Evolutionary conservation across 2,329 filamentous ascomycete genomes (phyloP).

Genomic region (Zelopaecilomyces penicillatus): DNA sequence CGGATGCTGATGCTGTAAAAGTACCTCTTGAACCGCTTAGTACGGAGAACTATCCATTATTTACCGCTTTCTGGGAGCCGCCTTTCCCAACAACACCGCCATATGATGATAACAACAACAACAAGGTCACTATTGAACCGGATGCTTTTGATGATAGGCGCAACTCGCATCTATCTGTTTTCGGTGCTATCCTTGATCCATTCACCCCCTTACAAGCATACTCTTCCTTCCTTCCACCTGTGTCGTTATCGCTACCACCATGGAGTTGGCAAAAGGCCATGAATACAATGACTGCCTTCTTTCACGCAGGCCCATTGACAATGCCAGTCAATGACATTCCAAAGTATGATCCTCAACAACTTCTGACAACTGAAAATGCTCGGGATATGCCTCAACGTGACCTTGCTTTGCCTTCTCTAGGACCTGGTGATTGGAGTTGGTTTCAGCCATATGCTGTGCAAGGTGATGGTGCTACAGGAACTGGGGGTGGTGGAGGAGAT

Average conservation of each 20-base stretch:
- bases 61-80: conserved; percentile 16
- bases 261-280: conserved; percentile 31
- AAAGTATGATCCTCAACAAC: not conserved
- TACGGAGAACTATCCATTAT: conserved; percentile 15
- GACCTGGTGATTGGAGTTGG: conserved; percentile 6
- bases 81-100: not conserved
- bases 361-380: not conserved
- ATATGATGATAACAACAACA: not conserved
- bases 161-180: conserved; percentile 12
- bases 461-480: not conserved
- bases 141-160: conserved; percentile 4
- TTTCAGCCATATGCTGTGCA: conserved; percentile 4
- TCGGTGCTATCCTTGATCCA: conserved; percentile 28
- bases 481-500: not conserved
- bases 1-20: conserved; percentile 2
- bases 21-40: not conserved
- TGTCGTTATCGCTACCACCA: conserved; percentile 18
- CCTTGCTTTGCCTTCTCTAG: not conserved
- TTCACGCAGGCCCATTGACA: conserved; percentile 26
- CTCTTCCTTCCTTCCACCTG: conserved; percentile 23
- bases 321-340: conserved; percentile 1
- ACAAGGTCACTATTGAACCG: not conserved
- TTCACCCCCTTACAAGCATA: conserved; percentile 27
- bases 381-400: not conserved
- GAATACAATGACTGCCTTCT: conserved; percentile 31